Evolutionary conservation across 192 early-diverging fungal species (phyloP), one percentile per base, ranked within the genome.

Genomic region (Geranomyces michiganensis): DNA sequence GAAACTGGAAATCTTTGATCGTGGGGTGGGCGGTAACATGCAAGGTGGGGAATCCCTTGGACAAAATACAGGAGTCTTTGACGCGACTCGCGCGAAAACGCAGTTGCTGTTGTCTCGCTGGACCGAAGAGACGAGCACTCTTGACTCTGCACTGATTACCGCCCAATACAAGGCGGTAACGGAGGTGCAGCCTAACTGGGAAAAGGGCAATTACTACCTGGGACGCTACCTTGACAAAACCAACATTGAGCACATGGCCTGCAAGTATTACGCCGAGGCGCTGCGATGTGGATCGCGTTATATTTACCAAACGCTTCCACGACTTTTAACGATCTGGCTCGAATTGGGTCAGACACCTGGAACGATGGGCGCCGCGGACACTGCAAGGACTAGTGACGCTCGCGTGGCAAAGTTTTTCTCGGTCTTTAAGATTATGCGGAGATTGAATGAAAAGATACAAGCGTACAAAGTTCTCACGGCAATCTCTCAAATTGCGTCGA

Each of bases 261-360:
- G 80, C 77, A 84, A 72, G 65, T 55, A 79, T 26, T 89, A 84
- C 62, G 66, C 41, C 15, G 45, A 69, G 46, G 78, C 93, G 0
- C 68, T 97, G 13, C 73, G 82, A 31, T 74, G 79, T 33, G 92
- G 96, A 12, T 82, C 90, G 1, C 84, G 88, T 47, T 96, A 91
- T 61, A 85, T 95, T 44, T 95, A 92, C 74, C 89, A 94, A 70
- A 90, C 91, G 6, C 68, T 97, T 68, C 94, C 96, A 9, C 80
- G 91, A 7, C 77, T 97, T 17, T 74, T 97, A 63, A 96, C 94
- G 0, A 75, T 92, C 6, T 97, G 94, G 93, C 76, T 97, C 13
- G 89, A 92, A 41, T 76, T 91, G 69, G 92, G 88, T 8, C 64
- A 65, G 24, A 26, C 53, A 6, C 66, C 66, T 26, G 51, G 49